Base-by-base conservation (phyloP, 495 filamentous ascomycete genomes). In the Penicillium atrosanguineum region DNA sequence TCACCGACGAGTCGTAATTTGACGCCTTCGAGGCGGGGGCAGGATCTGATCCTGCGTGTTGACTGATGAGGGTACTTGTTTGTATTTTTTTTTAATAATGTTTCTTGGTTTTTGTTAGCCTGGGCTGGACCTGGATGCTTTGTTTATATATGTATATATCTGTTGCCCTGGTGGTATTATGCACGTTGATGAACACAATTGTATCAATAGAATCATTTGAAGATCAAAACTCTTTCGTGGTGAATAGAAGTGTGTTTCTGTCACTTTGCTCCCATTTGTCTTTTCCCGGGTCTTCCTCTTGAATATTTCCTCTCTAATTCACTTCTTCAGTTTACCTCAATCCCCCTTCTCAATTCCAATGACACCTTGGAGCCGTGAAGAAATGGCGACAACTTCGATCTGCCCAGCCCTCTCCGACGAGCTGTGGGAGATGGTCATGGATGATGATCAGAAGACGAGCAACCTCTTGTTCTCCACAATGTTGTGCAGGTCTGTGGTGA, bases 11-110 rank as follows among this genome's bases (percentile, higher is more conserved):
- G 69, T 50, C 67, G 63, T 48, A 70, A 74, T 52, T 44, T 77
- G 36, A 74, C 68, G 9, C 72, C 72, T 3, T 73, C 70, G 6
- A 61, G 61, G 44, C 38, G 62, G 31, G 69, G 71, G 6, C 52
- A 62, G 15, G 71, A 75, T 53, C 54, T 76, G 56, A 70, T 73
- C 25, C 48, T 75, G 7, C 59, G 64, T 12, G 72, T 75, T 42
- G 72, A 77, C 48, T 72, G 48, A 66, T 15, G 20, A 20, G 23
- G 15, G 11, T 34, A 16, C 18, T 29, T 14, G 42, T 16, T 37
- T 45, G 20, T 44, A 9, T 15, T 38, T 2, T 49, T 15, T 7
- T 21, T 15, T 34, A 38, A 1, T 49, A 9, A 7, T 28, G 9
- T 34, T 36, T 31, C n/a, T 36, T 29, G 14, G 29, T 20, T 28